Evolutionary conservation across 1,284 basidiomycete species (phyloP), one percentile per base, ranked within the genome.

Genomic region (Rhodofomes roseus): DNA sequence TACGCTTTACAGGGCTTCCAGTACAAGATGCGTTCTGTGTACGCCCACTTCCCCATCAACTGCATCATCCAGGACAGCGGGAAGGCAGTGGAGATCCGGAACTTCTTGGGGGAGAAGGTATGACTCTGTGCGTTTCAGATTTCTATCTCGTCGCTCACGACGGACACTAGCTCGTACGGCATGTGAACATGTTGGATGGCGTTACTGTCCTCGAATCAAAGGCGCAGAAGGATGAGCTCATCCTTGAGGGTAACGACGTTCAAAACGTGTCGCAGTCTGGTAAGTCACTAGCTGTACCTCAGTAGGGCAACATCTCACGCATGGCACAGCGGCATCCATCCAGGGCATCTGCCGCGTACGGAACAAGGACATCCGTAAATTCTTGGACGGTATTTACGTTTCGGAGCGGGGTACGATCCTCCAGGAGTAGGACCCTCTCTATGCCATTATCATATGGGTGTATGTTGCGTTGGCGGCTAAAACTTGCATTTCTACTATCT

Each of bases 41-140:
- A 99, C 76, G 97, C 97, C 72, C 97, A 99, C 86, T 99, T 99
- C 86, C 97, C 97, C 66, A 98, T 99, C 85, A 99, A 99, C 85
- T 91, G 93, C 76, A 98, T 99, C 77, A 95, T 98, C 73, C 89
- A 92, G 76, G 89, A 92, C 48, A 80, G 80, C 69, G 94, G 93
- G 60, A 74, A 75, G 58, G 81, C 88, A 57, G 78, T 98, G 62
- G 96, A 99, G 79, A 99, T 99, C 81, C 90, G 98, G 72, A 99
- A 99, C 83, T 99, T 98, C 84, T 83, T 97, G 75, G 94, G 96
- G 69, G 92, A 95, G 84, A 95, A 96, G 86, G 91, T 91, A 59
- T 23, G 76, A 63, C 25, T 29, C 40, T 12, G 54, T 50, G 12
- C 31, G 51, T 18, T 12, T 39, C 40, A 9, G 31, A 34, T 34